Evolutionary conservation across 257 asterid species (phyloP), one percentile per base, ranked within the genome.

Genomic region (Prunella vulgaris): DNA sequence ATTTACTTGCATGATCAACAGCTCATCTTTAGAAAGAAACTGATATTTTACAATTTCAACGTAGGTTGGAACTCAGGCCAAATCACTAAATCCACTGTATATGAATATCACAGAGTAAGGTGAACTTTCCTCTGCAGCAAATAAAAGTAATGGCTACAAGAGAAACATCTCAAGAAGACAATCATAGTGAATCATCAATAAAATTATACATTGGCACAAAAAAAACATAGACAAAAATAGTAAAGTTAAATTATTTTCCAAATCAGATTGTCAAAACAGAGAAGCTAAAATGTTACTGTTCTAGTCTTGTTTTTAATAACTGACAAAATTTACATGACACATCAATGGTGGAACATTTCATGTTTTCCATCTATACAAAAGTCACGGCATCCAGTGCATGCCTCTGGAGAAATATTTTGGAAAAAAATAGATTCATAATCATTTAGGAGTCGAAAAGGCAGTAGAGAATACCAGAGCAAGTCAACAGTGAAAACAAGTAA

Each of bases 401-500:
- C 42, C 54, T 74, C 56, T 48, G 53, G 32, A 22, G 49, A 35
- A 2, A 44, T 46, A 42, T 32, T 32, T 3, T 22, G 28, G 22
- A n/a, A 35, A 15, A 7, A 22, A 28, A 66, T 40, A 58, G 51
- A 20, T n/a, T 7, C 62, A 15, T 17, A 20, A 32, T 33, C 17
- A 52, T 52, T 52, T 18, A 72, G 40, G 61, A 54, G 63, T 13
- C 32, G 57, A 69, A 64, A 58, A 58, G 48, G 70, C 28, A 61
- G 27, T 60, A 69, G 68, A 42, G 74, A 76, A 38, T 87, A 92
- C 98, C 98, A 89, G 83, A 89, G 87, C 78, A 90, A 52, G 85
- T 92, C 93, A 60, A 86, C 74, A 38, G 77, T 80, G 81, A 92
- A 80, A 66, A 87, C 97, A 81, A 89, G 79, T 81, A 92, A 84